Evolutionary conservation across 192 early-diverging fungal genomes (phyloP), one percentile per base, ranked within the genome.

Genomic region (Podila horticola): DNA sequence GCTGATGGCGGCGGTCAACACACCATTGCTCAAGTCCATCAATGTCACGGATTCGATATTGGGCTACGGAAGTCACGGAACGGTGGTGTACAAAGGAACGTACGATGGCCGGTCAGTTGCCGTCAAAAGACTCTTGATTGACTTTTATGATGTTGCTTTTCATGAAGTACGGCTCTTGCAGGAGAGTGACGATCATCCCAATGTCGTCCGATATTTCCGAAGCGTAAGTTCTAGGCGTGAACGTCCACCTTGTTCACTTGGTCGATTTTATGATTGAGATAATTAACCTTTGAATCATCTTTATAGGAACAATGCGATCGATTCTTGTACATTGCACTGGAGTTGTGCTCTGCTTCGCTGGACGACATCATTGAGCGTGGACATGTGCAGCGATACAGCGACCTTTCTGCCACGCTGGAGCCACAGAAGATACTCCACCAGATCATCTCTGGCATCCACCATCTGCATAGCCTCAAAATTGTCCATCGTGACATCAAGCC

Each of bases 401-500:
- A 87, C 48, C 69, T 89, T 26, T 82, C 87, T 10, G 79, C 88
- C 11, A 72, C 84, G 3, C 60, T 94, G 57, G 86, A 92, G 55
- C 90, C 94, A 8, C 86, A 88, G 64, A 87, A 89, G 34, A 89
- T 95, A 22, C 83, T 98, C 60, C 88, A 88, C 55, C 97, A 98
- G 84, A 94, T 98, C 48, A 90, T 95, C 63, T 79, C 85, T 20
- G 98, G 98, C 0, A 79, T 99, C 19, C 88, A 93, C 57, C 94
- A 98, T 70, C 79, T 99, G 17, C 98, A 99, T 75, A 88, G 89
- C 33, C 87, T 98, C 34, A 96, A 98, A 83, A 96, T 99, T 73
- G 97, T 99, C 5, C 98, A 99, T 82, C 91, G 98, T 11, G 98
- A 99, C 75, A 96, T 99, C 73, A 99, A 99, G 82, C 98, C 92